phyloP scores from a whole-genome alignment of 2,329 filamentous ascomycete species.

The Teratosphaeriaceae sp. region DNA sequence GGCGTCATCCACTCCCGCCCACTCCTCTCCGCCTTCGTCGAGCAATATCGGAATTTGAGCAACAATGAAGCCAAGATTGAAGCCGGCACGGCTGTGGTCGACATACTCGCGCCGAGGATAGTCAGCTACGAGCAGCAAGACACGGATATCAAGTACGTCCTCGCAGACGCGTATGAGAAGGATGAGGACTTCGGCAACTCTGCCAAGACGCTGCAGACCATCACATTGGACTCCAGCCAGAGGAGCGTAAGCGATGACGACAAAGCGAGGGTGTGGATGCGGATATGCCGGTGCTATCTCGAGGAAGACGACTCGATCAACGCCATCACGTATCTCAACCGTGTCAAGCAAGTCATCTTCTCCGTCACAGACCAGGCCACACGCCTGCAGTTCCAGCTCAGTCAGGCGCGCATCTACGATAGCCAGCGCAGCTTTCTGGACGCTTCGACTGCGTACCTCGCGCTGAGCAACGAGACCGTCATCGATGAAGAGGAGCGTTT shows the following conservation, averaged over 20 bases:
- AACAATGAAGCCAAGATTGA: slow-evolving; percentile 64
- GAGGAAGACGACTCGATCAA: slow-evolving; percentile 86
- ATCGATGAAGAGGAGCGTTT: slow-evolving; percentile 85
- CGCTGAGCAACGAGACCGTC: slow-evolving; percentile 67
- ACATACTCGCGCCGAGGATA: slow-evolving; percentile 58
- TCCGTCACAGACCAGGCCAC: slow-evolving; percentile 67
- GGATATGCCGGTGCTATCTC: slow-evolving; percentile 88
- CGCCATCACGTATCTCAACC: slow-evolving; percentile 85
- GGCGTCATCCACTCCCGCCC: slow-evolving; percentile 70
- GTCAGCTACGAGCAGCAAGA: slow-evolving; percentile 80
- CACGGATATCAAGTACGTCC: slow-evolving; percentile 67
- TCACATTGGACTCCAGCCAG: slow-evolving; percentile 84
- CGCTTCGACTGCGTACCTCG: slow-evolving; percentile 81
- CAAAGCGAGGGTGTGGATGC: slow-evolving; percentile 81
- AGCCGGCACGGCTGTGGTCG: slow-evolving; percentile 64
- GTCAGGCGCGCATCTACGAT: slow-evolving; percentile 88
- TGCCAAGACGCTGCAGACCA: slow-evolving; percentile 70
- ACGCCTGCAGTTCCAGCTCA: slow-evolving; percentile 79
- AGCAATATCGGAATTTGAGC: slow-evolving; percentile 54
- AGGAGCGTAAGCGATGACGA: slow-evolving; percentile 75
- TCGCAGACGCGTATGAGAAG: slow-evolving; percentile 76
- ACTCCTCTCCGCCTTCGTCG: slow-evolving; percentile 61
- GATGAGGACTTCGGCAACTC: slow-evolving; percentile 75
- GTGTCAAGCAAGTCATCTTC: slow-evolving; percentile 87
- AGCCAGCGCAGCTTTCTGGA: slow-evolving; percentile 83